Conservation (phyloP, 1,284 basidiomycete genomes). For the Austroboletus novae-zelandiae region DNA sequence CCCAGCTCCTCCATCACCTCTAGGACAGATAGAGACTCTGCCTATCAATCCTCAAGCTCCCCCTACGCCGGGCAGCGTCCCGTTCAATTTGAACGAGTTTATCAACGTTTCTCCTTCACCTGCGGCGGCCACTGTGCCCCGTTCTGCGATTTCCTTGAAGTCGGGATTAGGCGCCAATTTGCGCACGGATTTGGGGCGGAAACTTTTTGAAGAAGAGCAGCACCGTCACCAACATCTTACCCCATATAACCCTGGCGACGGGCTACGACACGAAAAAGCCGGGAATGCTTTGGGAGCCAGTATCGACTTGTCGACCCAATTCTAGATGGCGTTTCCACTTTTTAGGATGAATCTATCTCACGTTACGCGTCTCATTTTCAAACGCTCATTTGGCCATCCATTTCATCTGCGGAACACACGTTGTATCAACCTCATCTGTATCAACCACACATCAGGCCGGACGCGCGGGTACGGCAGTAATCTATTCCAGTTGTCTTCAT, state of each 20-base stretch:
- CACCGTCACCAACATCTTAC: constrained; percentile 31
- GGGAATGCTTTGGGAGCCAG: constrained; percentile 25
- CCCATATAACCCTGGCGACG: constrained; percentile 17
- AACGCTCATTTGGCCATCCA: constrained; percentile 17
- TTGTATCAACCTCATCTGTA: constrained; percentile 28
- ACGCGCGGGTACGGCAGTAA: constrained; percentile 18
- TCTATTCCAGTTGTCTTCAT: constrained; percentile 31
- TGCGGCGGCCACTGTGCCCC: constrained; percentile 30
- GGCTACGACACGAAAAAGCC: constrained; percentile 27
- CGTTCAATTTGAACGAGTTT: constrained; percentile 69
- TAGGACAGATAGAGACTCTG: constrained; percentile 18
- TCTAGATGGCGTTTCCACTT: background rate
- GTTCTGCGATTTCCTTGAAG: constrained; percentile 36
- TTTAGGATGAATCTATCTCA: constrained; percentile 8
- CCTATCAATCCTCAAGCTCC: constrained; percentile 30
- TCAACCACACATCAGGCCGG: constrained; percentile 9
- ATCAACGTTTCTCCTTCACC: constrained; percentile 72
- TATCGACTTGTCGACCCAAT: constrained; percentile 29
- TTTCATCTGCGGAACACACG: constrained; percentile 26
- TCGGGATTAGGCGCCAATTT: constrained; percentile 44
- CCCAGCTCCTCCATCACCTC: constrained; percentile 32
- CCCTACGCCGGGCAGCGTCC: constrained; percentile 37
- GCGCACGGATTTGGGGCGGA: constrained; percentile 61
- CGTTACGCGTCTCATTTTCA: constrained; percentile 16
- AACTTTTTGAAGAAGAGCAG: constrained; percentile 70